Conservation (phyloP, 2,329 filamentous ascomycete species). For the Stromatinia cepivora region DNA sequence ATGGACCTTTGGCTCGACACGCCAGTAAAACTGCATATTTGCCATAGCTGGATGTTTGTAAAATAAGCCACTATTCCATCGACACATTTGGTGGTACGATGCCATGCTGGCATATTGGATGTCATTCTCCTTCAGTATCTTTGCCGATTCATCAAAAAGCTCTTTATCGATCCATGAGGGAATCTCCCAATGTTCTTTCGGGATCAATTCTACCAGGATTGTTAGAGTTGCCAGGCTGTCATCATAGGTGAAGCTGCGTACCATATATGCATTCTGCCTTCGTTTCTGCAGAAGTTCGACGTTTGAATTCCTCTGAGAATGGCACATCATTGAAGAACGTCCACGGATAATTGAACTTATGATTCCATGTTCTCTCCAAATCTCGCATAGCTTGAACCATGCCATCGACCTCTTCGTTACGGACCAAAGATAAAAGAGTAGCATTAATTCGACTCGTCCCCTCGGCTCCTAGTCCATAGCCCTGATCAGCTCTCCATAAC, state of each 20-base stretch:
- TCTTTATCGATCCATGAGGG: slow-evolving; percentile 91
- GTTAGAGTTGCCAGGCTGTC: slow-evolving; percentile 29
- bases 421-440: slow-evolving; percentile 85
- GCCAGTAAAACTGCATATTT: slow-evolving; percentile 91
- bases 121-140: slow-evolving; percentile 76
- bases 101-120: slow-evolving; percentile 88
- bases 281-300: slow-evolving; percentile 73
- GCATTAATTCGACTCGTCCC: slow-evolving; percentile 87
- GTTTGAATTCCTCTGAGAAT: slow-evolving; percentile 92
- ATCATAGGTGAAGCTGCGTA: slow-evolving; percentile 45
- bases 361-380: slow-evolving; percentile 92
- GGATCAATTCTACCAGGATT: slow-evolving; percentile 69
- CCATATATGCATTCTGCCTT: slow-evolving; percentile 87
- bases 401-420: slow-evolving; percentile 83
- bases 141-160: slow-evolving; percentile 79
- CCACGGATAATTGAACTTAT: slow-evolving; percentile 99
- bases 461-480: slow-evolving; percentile 74
- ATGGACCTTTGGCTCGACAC: slow-evolving; percentile 96
- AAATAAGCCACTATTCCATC: slow-evolving; percentile 98
- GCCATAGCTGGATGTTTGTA: slow-evolving; percentile 90
- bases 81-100: slow-evolving; percentile 98
- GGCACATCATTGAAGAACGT: slow-evolving; percentile 98
- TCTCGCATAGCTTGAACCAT: slow-evolving; percentile 89
- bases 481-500: slow-evolving; percentile 70
- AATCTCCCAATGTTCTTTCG: slow-evolving; percentile 91